Evolutionary conservation across 768 basidiomycete genomes (phyloP).

Genomic region (Leucosporidium yakuticum): DNA sequence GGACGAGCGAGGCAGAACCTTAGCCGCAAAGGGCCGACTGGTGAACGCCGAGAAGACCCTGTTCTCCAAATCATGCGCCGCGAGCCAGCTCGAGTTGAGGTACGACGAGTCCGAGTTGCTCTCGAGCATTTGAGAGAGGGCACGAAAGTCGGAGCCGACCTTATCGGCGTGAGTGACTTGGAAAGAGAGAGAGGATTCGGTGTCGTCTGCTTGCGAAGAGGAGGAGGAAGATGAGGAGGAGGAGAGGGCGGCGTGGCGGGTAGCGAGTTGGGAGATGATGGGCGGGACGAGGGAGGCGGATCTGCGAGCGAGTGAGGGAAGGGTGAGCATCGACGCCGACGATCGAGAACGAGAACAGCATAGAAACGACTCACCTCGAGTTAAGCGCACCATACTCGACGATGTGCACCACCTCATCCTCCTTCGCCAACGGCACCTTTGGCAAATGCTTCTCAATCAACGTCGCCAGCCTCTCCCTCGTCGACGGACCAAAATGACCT

Average conservation of each 20-base stretch:
- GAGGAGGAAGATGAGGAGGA: no score
- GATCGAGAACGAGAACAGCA: no score
- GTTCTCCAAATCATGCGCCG: slow-evolving; percentile 11
- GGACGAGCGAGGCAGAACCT: slow-evolving; percentile 30
- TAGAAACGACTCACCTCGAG: slow-evolving; percentile 8
- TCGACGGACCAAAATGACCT: slow-evolving; percentile 23
- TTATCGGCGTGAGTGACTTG: slow-evolving; percentile 28
- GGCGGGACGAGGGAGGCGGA: slow-evolving; percentile 21
- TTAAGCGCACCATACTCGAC: slow-evolving; percentile 38
- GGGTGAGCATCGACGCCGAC: not conserved
- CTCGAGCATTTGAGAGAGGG: slow-evolving; percentile 14
- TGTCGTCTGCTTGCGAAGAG: not conserved
- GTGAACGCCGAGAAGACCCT: slow-evolving; percentile 32
- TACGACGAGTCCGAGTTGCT: slow-evolving; percentile 13
- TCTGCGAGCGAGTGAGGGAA: not conserved
- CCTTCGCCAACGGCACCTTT: slow-evolving; percentile 12
- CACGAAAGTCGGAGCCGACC: slow-evolving; percentile 24
- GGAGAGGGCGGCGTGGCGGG: not conserved
- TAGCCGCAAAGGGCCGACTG: slow-evolving; percentile 28
- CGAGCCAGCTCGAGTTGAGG: slow-evolving; percentile 12
- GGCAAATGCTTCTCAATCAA: not conserved
- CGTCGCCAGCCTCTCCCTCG: slow-evolving; percentile 17
- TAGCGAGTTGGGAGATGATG: slow-evolving; percentile 20
- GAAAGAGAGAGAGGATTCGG: slow-evolving; percentile 20
- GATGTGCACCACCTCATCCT: slow-evolving; percentile 11